Conservation (phyloP, 2,329 filamentous ascomycete species). For the Penicillium hordei region DNA sequence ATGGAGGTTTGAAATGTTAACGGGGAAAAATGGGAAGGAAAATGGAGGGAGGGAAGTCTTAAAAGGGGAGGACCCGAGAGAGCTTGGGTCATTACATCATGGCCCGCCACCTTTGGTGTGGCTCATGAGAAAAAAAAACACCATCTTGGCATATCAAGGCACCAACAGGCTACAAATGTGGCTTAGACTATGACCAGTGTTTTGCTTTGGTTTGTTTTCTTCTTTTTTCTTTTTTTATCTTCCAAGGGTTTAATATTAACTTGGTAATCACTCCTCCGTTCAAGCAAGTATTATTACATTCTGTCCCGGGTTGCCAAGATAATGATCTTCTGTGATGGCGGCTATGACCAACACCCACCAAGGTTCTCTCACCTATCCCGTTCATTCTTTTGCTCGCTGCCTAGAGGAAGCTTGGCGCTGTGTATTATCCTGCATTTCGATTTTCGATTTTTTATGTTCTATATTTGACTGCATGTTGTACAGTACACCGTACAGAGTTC, state of each 20-base stretch:
- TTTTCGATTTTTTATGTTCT: not conserved
- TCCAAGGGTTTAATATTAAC: not conserved
- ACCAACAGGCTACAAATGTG: not conserved
- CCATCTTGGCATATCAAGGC: not conserved
- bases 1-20: not conserved
- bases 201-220: not conserved
- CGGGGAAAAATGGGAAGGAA: slow-evolving; percentile 5
- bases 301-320: not conserved
- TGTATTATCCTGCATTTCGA: slow-evolving; percentile 6
- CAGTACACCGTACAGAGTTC: not conserved
- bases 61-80: slow-evolving; percentile 51
- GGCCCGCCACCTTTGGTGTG: slow-evolving; percentile 22
- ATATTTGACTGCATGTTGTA: not conserved
- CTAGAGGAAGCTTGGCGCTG: slow-evolving; percentile 20
- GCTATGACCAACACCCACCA: not conserved
- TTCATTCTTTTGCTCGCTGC: slow-evolving; percentile 24
- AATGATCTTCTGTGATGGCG: not conserved
- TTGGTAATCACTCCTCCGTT: not conserved
- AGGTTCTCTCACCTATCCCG: slow-evolving; percentile 18
- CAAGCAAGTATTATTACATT: not conserved
- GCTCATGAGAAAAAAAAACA: not conserved
- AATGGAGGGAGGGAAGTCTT: slow-evolving; percentile 17
- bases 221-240: not conserved
- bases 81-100: slow-evolving; percentile 47
- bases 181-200: not conserved